Conservation (phyloP, 2,329 filamentous ascomycete species). For the Xylariaceae sp. region DNA sequence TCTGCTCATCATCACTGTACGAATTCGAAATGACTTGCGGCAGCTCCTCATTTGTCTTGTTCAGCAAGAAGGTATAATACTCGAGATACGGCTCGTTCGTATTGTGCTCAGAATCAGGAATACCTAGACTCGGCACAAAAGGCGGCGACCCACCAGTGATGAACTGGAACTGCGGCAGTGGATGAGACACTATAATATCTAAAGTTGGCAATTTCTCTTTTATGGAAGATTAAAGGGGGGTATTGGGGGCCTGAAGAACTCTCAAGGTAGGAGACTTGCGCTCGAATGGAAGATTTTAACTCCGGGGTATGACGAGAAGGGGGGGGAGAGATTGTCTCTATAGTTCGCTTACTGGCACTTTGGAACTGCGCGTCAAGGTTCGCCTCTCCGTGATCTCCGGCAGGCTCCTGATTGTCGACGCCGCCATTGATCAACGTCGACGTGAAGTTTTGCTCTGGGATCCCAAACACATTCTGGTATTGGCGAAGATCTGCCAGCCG, state of each 20-base stretch:
- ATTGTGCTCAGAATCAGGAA: slow-evolving; percentile 43
- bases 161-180: slow-evolving; percentile 21
- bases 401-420: slow-evolving; percentile 46
- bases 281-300: no score
- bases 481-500: slow-evolving; percentile 51
- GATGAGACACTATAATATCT: no score
- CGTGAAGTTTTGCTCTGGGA: slow-evolving; percentile 52
- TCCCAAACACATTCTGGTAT: slow-evolving; percentile 45
- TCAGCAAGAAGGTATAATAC: slow-evolving; percentile 63
- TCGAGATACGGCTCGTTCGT: slow-evolving; percentile 69
- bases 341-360: no score
- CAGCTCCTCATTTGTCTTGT: slow-evolving; percentile 46
- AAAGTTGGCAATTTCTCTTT: no score
- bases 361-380: slow-evolving; percentile 26
- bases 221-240: no score
- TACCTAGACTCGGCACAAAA: slow-evolving; percentile 22
- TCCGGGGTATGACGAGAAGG: no score
- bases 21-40: slow-evolving; percentile 66
- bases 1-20: slow-evolving; percentile 66
- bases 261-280: no score
- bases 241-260: no score
- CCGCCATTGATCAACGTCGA: slow-evolving; percentile 48
- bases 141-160: slow-evolving; percentile 31
- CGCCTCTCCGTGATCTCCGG: slow-evolving; percentile 13
- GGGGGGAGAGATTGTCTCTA: no score